Base-by-base conservation (phyloP, 257 asterid species). In the Schizonepeta tenuifolia region DNA sequence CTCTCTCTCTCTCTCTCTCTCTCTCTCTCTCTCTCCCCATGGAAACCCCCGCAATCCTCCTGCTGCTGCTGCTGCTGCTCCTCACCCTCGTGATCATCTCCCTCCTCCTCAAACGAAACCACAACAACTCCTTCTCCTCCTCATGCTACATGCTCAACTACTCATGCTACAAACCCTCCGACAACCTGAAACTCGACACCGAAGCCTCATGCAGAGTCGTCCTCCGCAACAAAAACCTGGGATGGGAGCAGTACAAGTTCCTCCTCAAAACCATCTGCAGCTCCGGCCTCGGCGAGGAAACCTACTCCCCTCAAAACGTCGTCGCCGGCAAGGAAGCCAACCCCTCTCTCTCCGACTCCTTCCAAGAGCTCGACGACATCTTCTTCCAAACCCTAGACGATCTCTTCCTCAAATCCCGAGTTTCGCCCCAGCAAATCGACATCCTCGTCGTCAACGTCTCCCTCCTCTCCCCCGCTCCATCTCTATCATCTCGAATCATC, bases 401-500 rank as follows among this genome's bases (percentile, higher is more conserved):
- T 7, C 35, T 78, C n/a, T 77, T 82, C 54, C 10, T 3, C 7
- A 82, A 75, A 43, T 75, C 72, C 7, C 24, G 51, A 15, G n/a
- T 78, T 3, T 63, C 69, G 0, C 77, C 86, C 0, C 31, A 46
- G 21, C 71, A 74, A 2, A 80, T 85, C 58, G 82, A 79, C 66
- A 73, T 82, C 2, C 66, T 80, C 5, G 81, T 82, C 55, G 75
- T 75, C 17, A 85, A 85, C 64, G 77, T 70, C 5, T 69, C 84
- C 1, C 9, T 40, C 3, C 75, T 85, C 12, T 73, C 76, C 9
- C 82, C 89, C 0, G 49, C 70, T 0, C 89, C 87, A 1, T 84
- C 89, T 1, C 81, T 84, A 4, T 56, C 80, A 0, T 65, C 85
- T 1, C 55, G 81, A 62, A 69, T 84, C 49, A 64, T 84, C 17